Evolutionary conservation across 2,329 filamentous ascomycete species (phyloP).

Genomic region (Parascedosporium putredinis): DNA sequence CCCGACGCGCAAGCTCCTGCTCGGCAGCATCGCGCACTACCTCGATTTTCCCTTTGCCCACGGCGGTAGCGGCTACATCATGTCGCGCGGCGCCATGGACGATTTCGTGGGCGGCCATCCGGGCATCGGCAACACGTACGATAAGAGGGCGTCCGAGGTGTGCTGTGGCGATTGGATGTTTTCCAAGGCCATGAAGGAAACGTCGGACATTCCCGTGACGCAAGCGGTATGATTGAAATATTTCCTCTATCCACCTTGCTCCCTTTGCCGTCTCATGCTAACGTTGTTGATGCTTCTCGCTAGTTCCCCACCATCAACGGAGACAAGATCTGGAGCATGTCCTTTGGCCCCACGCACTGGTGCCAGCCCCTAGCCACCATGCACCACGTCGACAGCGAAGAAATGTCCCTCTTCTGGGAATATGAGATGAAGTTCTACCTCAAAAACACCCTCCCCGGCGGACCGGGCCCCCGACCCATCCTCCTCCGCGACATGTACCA

Average conservation of each 20-base stretch:
- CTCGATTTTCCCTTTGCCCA: constrained; percentile 39
- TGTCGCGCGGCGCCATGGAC: constrained; percentile 42
- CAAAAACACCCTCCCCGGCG: constrained; percentile 11
- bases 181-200: constrained; percentile 35
- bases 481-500: constrained; percentile 39
- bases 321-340: constrained; percentile 41
- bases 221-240: constrained; percentile 4
- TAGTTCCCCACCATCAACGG: constrained; percentile 42
- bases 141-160: constrained; percentile 29
- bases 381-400: constrained; percentile 43
- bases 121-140: constrained; percentile 34
- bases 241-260: not conserved
- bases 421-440: constrained; percentile 33
- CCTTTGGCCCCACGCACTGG: constrained; percentile 39
- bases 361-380: constrained; percentile 48
- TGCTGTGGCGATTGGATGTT: constrained; percentile 45
- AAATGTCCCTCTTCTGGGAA: constrained; percentile 43
- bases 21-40: constrained; percentile 40
- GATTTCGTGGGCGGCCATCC: constrained; percentile 32
- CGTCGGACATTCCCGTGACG: constrained; percentile 14
- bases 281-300: constrained; percentile 20
- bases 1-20: constrained; percentile 32
- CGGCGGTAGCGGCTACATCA: constrained; percentile 45
- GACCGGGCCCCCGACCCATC: constrained; percentile 25
- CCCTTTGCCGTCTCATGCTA: constrained; percentile 28